A percentile compares a stretch with the other conserved stretches of the same genome.
Conservation (phyloP, 2,329 filamentous ascomycete genomes). For the Colletotrichum chlorophyti region DNA sequence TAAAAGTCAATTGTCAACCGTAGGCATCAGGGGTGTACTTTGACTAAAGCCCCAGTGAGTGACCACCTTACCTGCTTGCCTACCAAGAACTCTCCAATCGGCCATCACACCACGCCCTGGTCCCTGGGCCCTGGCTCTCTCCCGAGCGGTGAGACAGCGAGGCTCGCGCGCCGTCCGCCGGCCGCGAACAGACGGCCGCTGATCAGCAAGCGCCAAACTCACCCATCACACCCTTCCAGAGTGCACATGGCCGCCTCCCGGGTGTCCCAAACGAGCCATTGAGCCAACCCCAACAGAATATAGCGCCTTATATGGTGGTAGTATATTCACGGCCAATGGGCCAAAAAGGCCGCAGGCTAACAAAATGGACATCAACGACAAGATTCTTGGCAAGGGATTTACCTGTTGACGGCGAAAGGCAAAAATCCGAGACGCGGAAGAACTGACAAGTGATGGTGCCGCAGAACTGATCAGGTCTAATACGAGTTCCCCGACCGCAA, state of each 20-base stretch:
- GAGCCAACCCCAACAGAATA: slow-evolving; percentile 20
- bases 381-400: neutral
- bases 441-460: too few species aligned
- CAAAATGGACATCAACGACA: too few species aligned
- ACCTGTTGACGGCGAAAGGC: neutral
- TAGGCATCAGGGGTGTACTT: too few species aligned
- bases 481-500: slow-evolving; percentile 22
- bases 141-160: neutral
- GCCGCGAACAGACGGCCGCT: slow-evolving; percentile 11
- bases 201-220: too few species aligned
- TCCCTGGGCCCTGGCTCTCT: too few species aligned
- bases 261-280: neutral
- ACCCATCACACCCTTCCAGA: neutral
- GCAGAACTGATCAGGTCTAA: neutral
- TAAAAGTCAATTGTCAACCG: too few species aligned
- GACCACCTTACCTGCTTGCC: too few species aligned
- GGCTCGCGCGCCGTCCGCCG: too few species aligned
- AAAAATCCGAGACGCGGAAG: slow-evolving; percentile 10
- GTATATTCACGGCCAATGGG: neutral
- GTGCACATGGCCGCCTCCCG: slow-evolving; percentile 15
- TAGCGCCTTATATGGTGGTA: neutral
- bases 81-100: too few species aligned
- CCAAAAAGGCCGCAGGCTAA: neutral
- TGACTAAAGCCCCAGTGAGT: too few species aligned
- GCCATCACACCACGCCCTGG: neutral